phyloP scores from a whole-genome alignment of 148 eudicot species.

The Rhododendron ferrugineum region DNA sequence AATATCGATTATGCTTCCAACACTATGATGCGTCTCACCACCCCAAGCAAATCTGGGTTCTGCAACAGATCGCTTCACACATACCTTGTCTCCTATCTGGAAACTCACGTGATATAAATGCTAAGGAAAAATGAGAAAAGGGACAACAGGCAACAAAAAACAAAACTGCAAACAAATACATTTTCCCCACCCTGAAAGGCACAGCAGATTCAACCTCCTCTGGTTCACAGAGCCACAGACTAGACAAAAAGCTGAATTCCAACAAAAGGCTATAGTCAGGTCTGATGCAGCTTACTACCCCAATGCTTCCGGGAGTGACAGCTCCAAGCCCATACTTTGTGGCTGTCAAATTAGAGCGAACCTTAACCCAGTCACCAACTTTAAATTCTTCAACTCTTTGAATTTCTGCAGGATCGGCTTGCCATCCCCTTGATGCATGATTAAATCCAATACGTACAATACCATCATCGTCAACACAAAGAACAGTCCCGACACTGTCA shows the following conservation, averaged over 20 bases:
- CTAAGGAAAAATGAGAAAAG: background rate
- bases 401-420: conserved; percentile 96
- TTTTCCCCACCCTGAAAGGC: conserved; percentile 59
- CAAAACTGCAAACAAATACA: background rate
- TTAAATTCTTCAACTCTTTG: conserved; percentile 89
- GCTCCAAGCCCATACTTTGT: conserved; percentile 89
- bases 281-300: conserved; percentile 76
- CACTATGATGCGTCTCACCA: conserved; percentile 95
- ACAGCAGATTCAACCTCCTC: conserved; percentile 91
- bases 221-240: conserved; percentile 96
- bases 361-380: conserved; percentile 95
- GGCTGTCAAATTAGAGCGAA: conserved; percentile 77
- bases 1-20: conserved; percentile 80
- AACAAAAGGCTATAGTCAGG: conserved; percentile 78
- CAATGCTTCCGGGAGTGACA: conserved; percentile 91
- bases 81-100: conserved; percentile 81
- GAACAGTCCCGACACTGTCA: conserved; percentile 83
- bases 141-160: background rate
- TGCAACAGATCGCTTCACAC: conserved; percentile 89
- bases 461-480: conserved; percentile 95
- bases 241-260: conserved; percentile 76
- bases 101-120: conserved; percentile 7
- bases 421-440: conserved; percentile 97
- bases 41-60: conserved; percentile 99
- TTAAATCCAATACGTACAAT: conserved; percentile 92